These are phyloP conservation scores for Daldinia childiae DNA, from an alignment of 495 filamentous ascomycete genomes.

Conservation along the genomic window DNA sequence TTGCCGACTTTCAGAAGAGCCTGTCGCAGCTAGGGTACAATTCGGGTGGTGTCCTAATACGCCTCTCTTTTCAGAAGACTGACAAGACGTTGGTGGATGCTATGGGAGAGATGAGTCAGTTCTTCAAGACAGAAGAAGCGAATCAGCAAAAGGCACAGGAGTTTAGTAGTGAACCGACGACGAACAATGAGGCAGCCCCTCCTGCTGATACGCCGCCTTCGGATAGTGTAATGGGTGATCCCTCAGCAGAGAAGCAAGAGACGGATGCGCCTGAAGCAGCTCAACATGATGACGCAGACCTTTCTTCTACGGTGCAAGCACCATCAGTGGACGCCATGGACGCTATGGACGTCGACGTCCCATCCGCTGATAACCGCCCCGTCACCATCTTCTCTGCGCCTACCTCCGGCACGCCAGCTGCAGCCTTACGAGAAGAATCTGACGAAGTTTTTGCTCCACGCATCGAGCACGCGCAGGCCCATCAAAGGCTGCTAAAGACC, in stretches of 20 bases:
- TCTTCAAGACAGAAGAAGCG: constrained; percentile 63
- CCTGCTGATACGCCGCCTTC: constrained; percentile 24
- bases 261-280: constrained; percentile 6
- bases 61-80: constrained; percentile 77
- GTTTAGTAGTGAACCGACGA: constrained; percentile 1
- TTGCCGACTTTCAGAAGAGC: constrained; percentile 86
- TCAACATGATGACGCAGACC: constrained; percentile 1
- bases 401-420: constrained; percentile 73
- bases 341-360: constrained; percentile 44
- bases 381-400: constrained; percentile 82
- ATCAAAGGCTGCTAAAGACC: constrained; percentile 75
- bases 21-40: constrained; percentile 88
- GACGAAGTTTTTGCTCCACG: constrained; percentile 84
- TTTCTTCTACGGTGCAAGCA: constrained; percentile 14
- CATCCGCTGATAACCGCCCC: constrained; percentile 51
- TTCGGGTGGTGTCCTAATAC: constrained; percentile 78
- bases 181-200: constrained; percentile 12
- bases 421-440: constrained; percentile 69
- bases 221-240: not conserved
- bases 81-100: constrained; percentile 85
- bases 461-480: constrained; percentile 82
- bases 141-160: constrained; percentile 18
- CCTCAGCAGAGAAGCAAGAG: constrained; percentile 11
- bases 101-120: constrained; percentile 78
- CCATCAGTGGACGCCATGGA: constrained; percentile 26